phyloP scores from a whole-genome alignment of 192 early-diverging fungal species.

The Linnemannia exigua region DNA sequence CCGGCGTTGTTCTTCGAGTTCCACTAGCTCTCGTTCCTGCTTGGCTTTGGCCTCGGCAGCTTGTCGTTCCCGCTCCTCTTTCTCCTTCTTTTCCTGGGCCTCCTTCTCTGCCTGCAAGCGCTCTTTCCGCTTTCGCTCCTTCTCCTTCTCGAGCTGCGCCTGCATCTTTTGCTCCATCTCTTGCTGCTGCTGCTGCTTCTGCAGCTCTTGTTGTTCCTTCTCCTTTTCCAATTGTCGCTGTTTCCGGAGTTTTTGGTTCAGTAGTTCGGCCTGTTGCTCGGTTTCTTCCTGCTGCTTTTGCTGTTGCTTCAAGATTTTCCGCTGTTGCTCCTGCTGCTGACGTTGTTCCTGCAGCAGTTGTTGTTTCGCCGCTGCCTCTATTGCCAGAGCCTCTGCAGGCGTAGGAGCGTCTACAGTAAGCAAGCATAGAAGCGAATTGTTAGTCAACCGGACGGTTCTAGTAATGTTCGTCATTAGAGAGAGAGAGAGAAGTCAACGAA shows the following conservation, averaged over 20 bases:
- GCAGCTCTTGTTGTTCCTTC: conserved; percentile 24
- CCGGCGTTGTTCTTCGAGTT: conserved; percentile 39
- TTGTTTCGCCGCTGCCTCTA: conserved; percentile 52
- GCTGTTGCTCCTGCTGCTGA: conserved; percentile 32
- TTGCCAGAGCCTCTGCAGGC: conserved; percentile 48
- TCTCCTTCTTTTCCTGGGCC: conserved; percentile 10
- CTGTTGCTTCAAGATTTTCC: conserved; percentile 29
- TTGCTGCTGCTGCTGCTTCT: conserved; percentile 23
- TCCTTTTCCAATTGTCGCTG: conserved; percentile 34
- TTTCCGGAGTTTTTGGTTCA: conserved; percentile 29
- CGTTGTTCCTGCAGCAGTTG: conserved; percentile 52
- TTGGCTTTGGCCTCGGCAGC: background rate
- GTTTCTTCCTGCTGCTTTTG: conserved; percentile 31
- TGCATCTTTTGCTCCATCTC: conserved; percentile 40
- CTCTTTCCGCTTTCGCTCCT: conserved; percentile 15
- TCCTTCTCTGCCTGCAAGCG: background rate
- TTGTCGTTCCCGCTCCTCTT: conserved; percentile 19
- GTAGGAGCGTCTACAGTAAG: conserved; percentile 39
- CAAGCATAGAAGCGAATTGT: background rate
- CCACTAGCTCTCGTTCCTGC: conserved; percentile 2
- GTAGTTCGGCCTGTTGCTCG: conserved; percentile 16
- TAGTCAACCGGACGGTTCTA: background rate
- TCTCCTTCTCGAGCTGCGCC: conserved; percentile 38
- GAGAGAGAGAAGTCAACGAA: background rate
- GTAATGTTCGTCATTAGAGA: background rate